Evolutionary conservation across 2,329 filamentous ascomycete species (phyloP).

Genomic region (Calonectria hawksworthii): DNA sequence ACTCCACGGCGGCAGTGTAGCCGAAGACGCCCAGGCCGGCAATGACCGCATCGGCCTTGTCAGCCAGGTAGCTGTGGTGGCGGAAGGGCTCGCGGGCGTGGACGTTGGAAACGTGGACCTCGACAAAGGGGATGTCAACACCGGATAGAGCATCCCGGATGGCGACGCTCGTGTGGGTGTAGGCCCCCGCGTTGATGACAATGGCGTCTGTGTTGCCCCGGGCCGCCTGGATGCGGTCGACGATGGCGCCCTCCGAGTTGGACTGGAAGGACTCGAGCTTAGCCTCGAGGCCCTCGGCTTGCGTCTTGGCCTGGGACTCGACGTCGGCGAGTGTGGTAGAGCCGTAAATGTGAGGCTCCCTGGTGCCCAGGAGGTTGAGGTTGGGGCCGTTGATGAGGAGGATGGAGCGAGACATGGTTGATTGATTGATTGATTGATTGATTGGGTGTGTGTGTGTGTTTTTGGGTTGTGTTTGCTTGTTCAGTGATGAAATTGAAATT

Average conservation of each 20-base stretch:
- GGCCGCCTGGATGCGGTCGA: slow-evolving; percentile 80
- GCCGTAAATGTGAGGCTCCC: slow-evolving; percentile 82
- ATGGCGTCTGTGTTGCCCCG: slow-evolving; percentile 71
- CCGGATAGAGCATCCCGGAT: slow-evolving; percentile 81
- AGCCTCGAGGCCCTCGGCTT: slow-evolving; percentile 62
- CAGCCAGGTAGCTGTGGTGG: slow-evolving; percentile 79
- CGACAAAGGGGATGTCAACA: slow-evolving; percentile 80
- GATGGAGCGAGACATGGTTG: slow-evolving; percentile 60
- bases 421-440: neutral
- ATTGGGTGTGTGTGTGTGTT: too few relatives aligned
- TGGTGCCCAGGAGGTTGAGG: slow-evolving; percentile 82
- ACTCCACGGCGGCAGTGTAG: slow-evolving; percentile 73
- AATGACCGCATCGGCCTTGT: slow-evolving; percentile 82
- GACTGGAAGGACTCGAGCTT: slow-evolving; percentile 76
- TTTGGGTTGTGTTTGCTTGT: neutral
- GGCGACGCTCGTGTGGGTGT: slow-evolving; percentile 83
- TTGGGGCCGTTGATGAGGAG: slow-evolving; percentile 87
- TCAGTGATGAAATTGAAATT: neutral
- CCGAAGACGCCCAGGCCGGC: slow-evolving; percentile 76
- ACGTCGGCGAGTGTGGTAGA: slow-evolving; percentile 76
- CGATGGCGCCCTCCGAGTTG: slow-evolving; percentile 82
- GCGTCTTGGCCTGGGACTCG: slow-evolving; percentile 60
- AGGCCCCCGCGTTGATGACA: slow-evolving; percentile 82
- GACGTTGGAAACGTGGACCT: slow-evolving; percentile 83
- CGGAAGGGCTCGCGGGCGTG: slow-evolving; percentile 79